Evolutionary conservation across 306 rosid genomes (phyloP).

Genomic region (Fagus crenata): DNA sequence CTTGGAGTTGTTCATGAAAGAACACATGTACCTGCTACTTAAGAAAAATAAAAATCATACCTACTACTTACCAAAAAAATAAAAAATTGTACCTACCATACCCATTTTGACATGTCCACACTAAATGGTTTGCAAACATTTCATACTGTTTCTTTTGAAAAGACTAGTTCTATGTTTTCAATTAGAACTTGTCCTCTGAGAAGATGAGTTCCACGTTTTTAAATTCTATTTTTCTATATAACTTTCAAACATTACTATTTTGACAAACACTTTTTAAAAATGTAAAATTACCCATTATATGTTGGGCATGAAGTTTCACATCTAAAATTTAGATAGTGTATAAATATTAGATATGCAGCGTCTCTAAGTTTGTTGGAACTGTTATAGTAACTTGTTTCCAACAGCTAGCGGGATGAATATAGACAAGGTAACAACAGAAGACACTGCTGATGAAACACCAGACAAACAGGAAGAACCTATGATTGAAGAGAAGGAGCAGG

Average conservation of each 20-base stretch:
- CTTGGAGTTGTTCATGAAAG: conserved; percentile 14
- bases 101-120: too few relatives aligned
- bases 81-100: too few relatives aligned
- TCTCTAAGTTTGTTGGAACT: conserved; percentile 54
- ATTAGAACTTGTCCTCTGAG: too few relatives aligned
- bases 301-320: not conserved
- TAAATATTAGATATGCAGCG: conserved; percentile 35
- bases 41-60: not conserved
- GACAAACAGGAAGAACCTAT: conserved; percentile 52
- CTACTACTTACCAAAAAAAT: not conserved
- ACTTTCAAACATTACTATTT: too few relatives aligned
- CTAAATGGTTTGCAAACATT: not conserved
- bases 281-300: too few relatives aligned
- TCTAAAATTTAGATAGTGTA: not conserved
- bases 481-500: conserved; percentile 45
- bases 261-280: too few relatives aligned
- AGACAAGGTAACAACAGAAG: conserved; percentile 62
- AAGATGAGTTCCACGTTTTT: too few relatives aligned
- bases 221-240: too few relatives aligned
- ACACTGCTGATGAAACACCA: conserved; percentile 42
- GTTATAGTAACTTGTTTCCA: conserved; percentile 64
- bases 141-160: not conserved
- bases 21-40: conserved; percentile 13
- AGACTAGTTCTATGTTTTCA: too few relatives aligned
- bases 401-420: conserved; percentile 80